Evolutionary conservation across 257 asterid genomes (phyloP).

Genomic region (Solanum dulcamara): DNA sequence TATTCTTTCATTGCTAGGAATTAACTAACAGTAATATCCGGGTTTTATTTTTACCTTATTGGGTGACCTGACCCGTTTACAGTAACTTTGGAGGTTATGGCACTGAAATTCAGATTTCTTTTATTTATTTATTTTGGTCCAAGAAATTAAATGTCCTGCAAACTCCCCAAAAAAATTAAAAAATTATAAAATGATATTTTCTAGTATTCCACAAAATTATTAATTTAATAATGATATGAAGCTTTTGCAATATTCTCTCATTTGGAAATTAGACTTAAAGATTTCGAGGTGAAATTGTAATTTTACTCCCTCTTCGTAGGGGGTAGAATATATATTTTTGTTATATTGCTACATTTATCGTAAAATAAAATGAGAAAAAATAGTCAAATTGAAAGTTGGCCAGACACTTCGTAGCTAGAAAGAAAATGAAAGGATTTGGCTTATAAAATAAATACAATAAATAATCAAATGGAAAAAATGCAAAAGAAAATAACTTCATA

Average conservation of each 20-base stretch:
- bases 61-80: not conserved
- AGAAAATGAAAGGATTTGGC: not conserved
- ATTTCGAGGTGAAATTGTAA: not conserved
- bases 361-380: not conserved
- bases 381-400: fast-evolving
- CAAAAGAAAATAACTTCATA: not conserved
- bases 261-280: too few relatives aligned
- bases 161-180: not conserved
- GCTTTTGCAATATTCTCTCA: not conserved
- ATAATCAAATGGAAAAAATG: not conserved
- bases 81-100: not conserved
- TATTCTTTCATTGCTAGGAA: not conserved
- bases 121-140: too few relatives aligned
- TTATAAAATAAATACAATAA: not conserved
- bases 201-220: not conserved
- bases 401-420: not conserved
- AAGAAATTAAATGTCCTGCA: not conserved
- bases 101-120: not conserved
- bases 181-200: too few relatives aligned
- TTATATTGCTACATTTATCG: not conserved
- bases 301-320: too few relatives aligned
- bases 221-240: too few relatives aligned
- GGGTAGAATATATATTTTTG: not conserved
- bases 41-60: not conserved
- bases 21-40: not conserved